Evolutionary conservation across 768 basidiomycete species (phyloP), one percentile per base, ranked within the genome.

Genomic region (Dendrothele bispora): DNA sequence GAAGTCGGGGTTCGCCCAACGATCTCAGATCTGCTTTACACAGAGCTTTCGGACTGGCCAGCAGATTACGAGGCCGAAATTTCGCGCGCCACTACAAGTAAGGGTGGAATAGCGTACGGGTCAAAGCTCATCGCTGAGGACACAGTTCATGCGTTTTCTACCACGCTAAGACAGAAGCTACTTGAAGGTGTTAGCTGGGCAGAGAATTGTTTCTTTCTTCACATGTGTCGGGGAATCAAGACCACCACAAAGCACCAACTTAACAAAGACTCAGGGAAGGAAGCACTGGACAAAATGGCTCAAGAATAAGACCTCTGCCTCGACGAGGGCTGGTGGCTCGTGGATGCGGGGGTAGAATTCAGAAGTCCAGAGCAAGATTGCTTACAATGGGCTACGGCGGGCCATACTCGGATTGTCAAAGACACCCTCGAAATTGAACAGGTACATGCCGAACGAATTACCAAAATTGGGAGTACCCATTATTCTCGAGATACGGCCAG

Each of bases 341-440:
- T 69, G 37, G 67, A 70, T 30, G 59, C 66, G 0, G 67, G 65
- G 7, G 2, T 63, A 0, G 60, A 69, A 39, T 46, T 68, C 11
- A 20, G 22, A 6, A 59, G 58, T 11, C 12, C 20, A 1, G 17
- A 20, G 1, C 37, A 43, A 2, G n/a, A 57, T 1, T 69, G 63
- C 29, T 51, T 70, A 1, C 55, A 57, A 5, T 69, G 68, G 68
- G 37, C 55, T 15, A 65, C 67, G 1, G 58, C 63, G 34, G 41
- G 57, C 0, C 67, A 70, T 36, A 29, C 18, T 35, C 47, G 50
- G 7, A 21, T 66, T 5, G 55, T 65, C 15, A 25, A 52, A 15
- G 15, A 56, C 0, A 29, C 59, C 5, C 46, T 56, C 3, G 8
- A 41, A 0, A 50, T 69, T 21, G 6, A 18, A 1, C 41, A 55